Percentiles rank a stretch among this genome's conserved stretches.
phyloP scores from a whole-genome alignment of 176 grass and related monocot species.

The Zea luxurians region DNA sequence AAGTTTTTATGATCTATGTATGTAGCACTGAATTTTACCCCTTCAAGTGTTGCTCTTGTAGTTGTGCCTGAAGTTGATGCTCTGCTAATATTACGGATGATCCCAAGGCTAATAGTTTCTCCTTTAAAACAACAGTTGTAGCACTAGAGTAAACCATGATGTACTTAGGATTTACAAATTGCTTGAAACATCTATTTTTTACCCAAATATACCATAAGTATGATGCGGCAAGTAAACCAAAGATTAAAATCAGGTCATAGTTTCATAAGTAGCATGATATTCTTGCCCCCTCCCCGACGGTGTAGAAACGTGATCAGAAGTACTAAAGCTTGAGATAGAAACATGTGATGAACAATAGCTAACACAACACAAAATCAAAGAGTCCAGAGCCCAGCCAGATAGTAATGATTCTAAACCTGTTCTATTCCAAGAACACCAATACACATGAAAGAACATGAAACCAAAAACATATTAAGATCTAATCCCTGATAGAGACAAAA shows the following conservation, averaged over 20 bases:
- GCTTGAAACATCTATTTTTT: background rate
- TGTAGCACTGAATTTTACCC: slow-evolving; percentile 57
- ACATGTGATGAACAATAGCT: no score
- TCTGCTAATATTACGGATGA: slow-evolving; percentile 98
- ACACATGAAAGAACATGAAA: no score
- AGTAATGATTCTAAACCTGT: no score
- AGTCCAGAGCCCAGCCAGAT: no score
- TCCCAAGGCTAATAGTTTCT: slow-evolving; percentile 88
- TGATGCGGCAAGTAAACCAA: background rate
- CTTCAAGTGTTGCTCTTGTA: slow-evolving; percentile 94
- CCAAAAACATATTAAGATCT: no score
- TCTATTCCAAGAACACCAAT: no score
- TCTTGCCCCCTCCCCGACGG: no score
- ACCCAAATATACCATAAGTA: background rate
- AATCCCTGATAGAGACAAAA: no score
- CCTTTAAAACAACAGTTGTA: slow-evolving; percentile 95
- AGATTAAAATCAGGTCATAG: slow-evolving; percentile 6
- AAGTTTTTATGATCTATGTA: background rate
- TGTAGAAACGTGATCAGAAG: no score
- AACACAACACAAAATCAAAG: no score
- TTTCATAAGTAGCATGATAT: slow-evolving; percentile 20
- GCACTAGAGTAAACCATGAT: slow-evolving; percentile 32
- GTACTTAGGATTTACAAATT: slow-evolving; percentile 14
- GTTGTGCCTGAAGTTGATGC: slow-evolving; percentile 92
- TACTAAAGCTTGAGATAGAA: no score